Percentiles rank a stretch among this genome's conserved stretches.
phyloP scores from a whole-genome alignment of 371 early-diverging fungal species.

The Nematocida sp. region DNA sequence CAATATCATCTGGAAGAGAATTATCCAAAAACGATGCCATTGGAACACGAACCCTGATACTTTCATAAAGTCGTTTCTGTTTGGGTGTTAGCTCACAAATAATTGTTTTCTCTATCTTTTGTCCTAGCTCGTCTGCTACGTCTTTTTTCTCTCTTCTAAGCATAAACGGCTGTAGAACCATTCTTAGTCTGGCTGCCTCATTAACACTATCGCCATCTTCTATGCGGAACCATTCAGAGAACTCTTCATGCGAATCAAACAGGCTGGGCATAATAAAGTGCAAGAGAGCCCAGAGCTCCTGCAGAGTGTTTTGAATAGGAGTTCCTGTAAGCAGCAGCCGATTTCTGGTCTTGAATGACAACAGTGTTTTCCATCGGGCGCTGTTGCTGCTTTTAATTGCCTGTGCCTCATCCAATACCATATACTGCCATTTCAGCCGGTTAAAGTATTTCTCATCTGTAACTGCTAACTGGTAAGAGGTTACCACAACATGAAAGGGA shows the following conservation, averaged over 20 bases:
- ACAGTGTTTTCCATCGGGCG: slow-evolving; percentile 80
- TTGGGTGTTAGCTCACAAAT: slow-evolving; percentile 74
- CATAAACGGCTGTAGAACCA: slow-evolving; percentile 96
- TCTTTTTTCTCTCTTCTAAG: slow-evolving; percentile 86
- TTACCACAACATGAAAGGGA: slow-evolving; percentile 80
- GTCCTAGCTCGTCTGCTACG: slow-evolving; percentile 82
- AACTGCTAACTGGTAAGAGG: slow-evolving; percentile 81
- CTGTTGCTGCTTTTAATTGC: slow-evolving; percentile 83
- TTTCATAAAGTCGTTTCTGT: slow-evolving; percentile 67
- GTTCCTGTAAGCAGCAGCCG: slow-evolving; percentile 85
- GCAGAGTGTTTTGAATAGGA: slow-evolving; percentile 88
- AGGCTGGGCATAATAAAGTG: slow-evolving; percentile 95
- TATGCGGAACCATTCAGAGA: slow-evolving; percentile 68
- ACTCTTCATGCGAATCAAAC: slow-evolving; percentile 80
- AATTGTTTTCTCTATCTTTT: slow-evolving; percentile 72
- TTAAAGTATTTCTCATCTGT: slow-evolving; percentile 77
- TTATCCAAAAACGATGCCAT: slow-evolving; percentile 46
- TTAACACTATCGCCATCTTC: slow-evolving; percentile 70
- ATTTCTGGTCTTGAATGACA: slow-evolving; percentile 77
- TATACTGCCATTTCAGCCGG: slow-evolving; percentile 87
- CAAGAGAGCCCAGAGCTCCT: slow-evolving; percentile 84
- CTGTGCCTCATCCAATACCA: slow-evolving; percentile 93
- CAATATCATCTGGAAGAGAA: slow-evolving; percentile 45
- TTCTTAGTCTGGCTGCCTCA: slow-evolving; percentile 78
- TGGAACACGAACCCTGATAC: slow-evolving; percentile 51